Conservation (phyloP, 2,329 filamentous ascomycete species). For the Alternaria sp. region DNA sequence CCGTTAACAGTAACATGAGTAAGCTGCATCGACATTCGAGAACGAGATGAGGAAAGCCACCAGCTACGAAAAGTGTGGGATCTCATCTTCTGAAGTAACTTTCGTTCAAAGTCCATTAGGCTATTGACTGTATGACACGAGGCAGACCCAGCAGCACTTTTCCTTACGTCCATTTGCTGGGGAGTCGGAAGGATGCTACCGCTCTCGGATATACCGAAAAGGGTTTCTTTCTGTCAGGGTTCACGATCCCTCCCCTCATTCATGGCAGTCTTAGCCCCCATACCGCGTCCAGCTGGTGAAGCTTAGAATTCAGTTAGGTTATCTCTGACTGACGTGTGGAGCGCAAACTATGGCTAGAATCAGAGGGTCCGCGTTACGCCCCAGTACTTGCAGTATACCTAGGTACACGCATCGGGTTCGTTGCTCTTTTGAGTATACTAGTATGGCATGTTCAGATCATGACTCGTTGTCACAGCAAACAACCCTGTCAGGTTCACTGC, state of each 20-base stretch:
- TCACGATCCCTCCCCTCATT: too few relatives aligned
- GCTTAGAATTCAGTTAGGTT: neutral
- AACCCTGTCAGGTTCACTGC: neutral
- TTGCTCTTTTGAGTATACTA: neutral
- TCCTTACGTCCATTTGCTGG: neutral
- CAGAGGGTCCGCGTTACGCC: neutral
- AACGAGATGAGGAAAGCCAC: neutral
- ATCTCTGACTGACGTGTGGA: neutral
- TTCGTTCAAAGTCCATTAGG: neutral
- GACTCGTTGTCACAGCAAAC: neutral
- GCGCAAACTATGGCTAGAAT: neutral
- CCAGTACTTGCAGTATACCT: neutral
- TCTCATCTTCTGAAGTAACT: neutral
- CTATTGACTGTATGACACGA: neutral
- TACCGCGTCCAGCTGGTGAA: neutral
- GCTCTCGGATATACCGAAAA: slow-evolving; percentile 15
- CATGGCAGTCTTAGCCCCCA: too few relatives aligned
- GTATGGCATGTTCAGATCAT: neutral
- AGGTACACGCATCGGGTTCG: neutral
- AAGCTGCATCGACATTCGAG: neutral
- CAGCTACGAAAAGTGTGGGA: neutral
- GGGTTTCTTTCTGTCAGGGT: too few relatives aligned
- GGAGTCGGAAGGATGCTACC: neutral
- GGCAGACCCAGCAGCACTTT: neutral
- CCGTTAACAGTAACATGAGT: neutral